These are phyloP conservation scores for Colletotrichum sp. DNA, from an alignment of 2,329 filamentous ascomycete species.

Conservation along the genomic window DNA sequence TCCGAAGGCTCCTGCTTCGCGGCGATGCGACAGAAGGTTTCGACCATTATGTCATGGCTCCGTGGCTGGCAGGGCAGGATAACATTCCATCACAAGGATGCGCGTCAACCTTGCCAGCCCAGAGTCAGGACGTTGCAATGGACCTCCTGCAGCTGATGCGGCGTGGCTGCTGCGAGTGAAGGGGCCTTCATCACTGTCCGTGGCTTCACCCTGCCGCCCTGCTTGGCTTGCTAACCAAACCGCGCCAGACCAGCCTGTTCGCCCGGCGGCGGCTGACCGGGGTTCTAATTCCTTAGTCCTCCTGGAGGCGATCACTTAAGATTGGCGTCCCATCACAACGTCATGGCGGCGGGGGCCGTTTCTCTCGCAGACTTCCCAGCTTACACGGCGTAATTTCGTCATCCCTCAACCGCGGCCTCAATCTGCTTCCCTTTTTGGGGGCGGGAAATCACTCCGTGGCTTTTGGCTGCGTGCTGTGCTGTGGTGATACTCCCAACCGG, in stretches of 20 bases:
- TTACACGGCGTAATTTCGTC: slow-evolving; percentile 3
- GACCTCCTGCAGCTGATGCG: neutral
- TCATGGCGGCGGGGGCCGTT: slow-evolving; percentile 7
- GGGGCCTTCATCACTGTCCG: neutral
- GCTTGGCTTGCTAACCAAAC: neutral
- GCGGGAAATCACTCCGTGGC: neutral
- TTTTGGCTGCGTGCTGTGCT: neutral
- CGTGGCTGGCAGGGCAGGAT: neutral
- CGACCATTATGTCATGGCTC: slow-evolving; percentile 12
- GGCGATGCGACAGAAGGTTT: neutral
- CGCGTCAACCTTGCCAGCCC: neutral
- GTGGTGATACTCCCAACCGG: neutral
- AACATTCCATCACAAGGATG: neutral
- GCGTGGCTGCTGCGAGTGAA: neutral
- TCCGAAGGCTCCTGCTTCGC: neutral
- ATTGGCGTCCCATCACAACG: slow-evolving; percentile 18
- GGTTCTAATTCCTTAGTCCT: neutral
- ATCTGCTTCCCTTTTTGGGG: neutral
- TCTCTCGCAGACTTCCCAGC: neutral
- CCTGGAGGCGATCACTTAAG: slow-evolving; percentile 9
- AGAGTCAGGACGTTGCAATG: slow-evolving; percentile 10
- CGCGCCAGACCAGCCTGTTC: neutral
- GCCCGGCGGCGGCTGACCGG: neutral
- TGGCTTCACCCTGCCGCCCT: neutral
- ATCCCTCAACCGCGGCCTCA: neutral